A percentile compares a stretch with the other conserved stretches of the same genome.
These are phyloP conservation scores for Babesia microti DNA, from an alignment of 169 alveolate species.

Conservation along the genomic window DNA sequence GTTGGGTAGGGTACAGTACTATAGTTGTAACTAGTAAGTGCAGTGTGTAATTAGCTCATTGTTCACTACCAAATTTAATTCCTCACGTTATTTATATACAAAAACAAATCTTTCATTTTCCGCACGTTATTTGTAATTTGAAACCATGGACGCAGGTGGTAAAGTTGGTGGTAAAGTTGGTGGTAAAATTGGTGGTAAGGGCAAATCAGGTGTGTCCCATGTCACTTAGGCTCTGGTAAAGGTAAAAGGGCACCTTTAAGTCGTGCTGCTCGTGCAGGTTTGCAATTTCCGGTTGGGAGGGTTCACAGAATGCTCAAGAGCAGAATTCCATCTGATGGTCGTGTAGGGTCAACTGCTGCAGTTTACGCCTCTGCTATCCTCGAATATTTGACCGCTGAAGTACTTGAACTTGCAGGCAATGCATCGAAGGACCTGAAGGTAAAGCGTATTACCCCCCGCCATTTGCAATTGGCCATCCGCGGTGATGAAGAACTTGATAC, in stretches of 20 bases:
- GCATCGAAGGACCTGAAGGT: constrained; percentile 97
- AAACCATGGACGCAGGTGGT: constrained; percentile 65
- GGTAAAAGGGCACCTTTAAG: constrained; percentile 94
- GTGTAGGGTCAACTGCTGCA: constrained; percentile 99
- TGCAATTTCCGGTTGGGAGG: constrained; percentile 99
- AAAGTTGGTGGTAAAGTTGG: constrained; percentile 79
- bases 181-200: constrained; percentile 64
- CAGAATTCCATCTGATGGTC: constrained; percentile 90
- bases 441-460: constrained; percentile 92
- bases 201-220: constrained; percentile 55
- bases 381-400: constrained; percentile 99
- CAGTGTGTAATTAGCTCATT: background rate
- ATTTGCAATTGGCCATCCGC: constrained; percentile 88
- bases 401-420: constrained; percentile 98
- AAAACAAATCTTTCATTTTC: background rate
- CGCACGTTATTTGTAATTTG: constrained; percentile 11
- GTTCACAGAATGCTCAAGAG: constrained; percentile 94
- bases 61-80: background rate
- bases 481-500: constrained; percentile 98
- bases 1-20: background rate
- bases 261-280: constrained; percentile 98
- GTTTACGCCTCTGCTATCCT: constrained; percentile 98
- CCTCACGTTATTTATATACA: background rate
- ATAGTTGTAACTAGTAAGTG: too few relatives aligned
- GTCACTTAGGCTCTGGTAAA: constrained; percentile 81